Base-by-base conservation (phyloP, 129 eudicot species). In the Centaurea solstitialis region DNA sequence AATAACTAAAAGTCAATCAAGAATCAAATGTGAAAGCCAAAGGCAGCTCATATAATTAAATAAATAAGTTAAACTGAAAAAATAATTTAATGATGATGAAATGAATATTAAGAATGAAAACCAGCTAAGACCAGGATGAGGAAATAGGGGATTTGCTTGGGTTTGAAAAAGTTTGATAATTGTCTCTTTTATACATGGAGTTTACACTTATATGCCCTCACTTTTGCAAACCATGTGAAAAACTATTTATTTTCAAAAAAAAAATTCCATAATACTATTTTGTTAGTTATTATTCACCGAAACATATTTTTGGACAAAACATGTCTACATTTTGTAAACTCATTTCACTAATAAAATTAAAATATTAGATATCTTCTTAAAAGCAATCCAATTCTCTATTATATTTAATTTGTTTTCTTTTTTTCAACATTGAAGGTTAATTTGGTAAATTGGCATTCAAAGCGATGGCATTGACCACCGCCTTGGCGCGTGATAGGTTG, bases 401-500 rank as follows among this genome's bases (percentile, higher is more conserved):
- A 33, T 33, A 33, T 33, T 33, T 33, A 33, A 33, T 33, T 0
- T 33, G 37, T 33, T 4, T 33, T 33, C 13, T 5, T 12, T 50
- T 4, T 47, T 47, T 47, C 4, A 47, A 4, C 18, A 47, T 3
- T 3, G 21, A 74, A 15, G 59, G 85, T 72, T 43, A 79, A 39
- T 28, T 21, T 35, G 61, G 74, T 64, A 30, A 80, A 7, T 70
- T 33, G 41, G 66, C 33, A 80, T 76, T 72, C 47, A 70, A 79
- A 74, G n/a, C 37, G 73, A 28, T 81, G 70, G 59, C 74, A 85
- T 88, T 88, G 95, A 91, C 97, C 98, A 91, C 97, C 98, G 97
- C 90, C 90, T 20, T 47, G 94, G 89, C 81, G 89, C 85, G 86
- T 87, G 86, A 84, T 76, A 81, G 84, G 88, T 85, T 89, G 87